A percentile compares a stretch with the other conserved stretches of the same genome.
Conservation (phyloP, 164 flowering plant genomes). For the Sextonia rubra region DNA sequence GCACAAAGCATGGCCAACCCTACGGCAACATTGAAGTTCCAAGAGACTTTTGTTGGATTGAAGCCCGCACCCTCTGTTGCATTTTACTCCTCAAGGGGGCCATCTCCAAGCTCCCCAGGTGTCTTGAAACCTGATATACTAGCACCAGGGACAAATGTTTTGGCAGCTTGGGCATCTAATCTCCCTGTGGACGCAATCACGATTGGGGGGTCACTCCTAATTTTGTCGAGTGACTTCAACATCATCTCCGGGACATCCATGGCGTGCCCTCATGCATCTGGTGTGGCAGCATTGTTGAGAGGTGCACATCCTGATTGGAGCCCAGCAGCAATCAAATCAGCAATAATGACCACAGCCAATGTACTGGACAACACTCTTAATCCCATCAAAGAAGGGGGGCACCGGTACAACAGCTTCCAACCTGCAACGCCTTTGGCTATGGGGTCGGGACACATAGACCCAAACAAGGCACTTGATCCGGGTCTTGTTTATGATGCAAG, state of each 20-base stretch:
- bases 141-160: constrained; percentile 37
- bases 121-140: constrained; percentile 25
- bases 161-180: constrained; percentile 40
- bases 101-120: constrained; percentile 9
- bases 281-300: constrained; percentile 55
- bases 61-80: constrained; percentile 53
- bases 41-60: constrained; percentile 29
- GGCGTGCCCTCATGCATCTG: constrained; percentile 70
- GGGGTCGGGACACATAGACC: constrained; percentile 68
- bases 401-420: background rate
- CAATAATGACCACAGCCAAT: constrained; percentile 66
- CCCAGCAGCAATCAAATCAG: constrained; percentile 68
- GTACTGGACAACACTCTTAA: constrained; percentile 31
- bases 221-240: constrained; percentile 36
- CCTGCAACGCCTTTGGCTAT: constrained; percentile 53
- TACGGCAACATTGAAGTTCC: constrained; percentile 26
- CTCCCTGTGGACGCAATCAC: background rate
- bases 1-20: constrained; percentile 15
- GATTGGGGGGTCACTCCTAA: background rate
- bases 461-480: constrained; percentile 66
- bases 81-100: constrained; percentile 43
- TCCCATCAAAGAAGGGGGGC: constrained; percentile 37
- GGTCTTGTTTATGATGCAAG: constrained; percentile 53
- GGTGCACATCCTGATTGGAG: constrained; percentile 64
- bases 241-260: constrained; percentile 66